A percentile compares a stretch with the other conserved stretches of the same genome.
These are phyloP conservation scores for Raphidocelis subcapitata DNA, from an alignment of 139 green algal genomes.

Conservation along the genomic window DNA sequence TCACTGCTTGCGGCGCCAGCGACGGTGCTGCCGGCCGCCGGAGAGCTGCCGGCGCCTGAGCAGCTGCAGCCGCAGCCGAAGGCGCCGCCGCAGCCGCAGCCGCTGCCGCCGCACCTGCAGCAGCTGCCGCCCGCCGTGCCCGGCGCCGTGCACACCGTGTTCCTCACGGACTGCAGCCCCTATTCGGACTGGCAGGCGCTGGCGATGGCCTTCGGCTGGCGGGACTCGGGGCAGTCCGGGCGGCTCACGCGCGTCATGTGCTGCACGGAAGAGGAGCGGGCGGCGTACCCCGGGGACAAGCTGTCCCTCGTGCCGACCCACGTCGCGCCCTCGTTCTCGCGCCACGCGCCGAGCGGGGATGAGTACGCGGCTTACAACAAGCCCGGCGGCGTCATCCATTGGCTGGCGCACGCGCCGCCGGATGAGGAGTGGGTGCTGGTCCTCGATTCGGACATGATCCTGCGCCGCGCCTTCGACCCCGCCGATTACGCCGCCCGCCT, in stretches of 20 bases:
- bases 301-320: conserved; percentile 55
- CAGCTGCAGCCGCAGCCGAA: too few relatives aligned
- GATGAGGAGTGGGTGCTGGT: conserved; percentile 61
- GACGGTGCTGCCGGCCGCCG: too few relatives aligned
- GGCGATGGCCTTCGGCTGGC: conserved; percentile 49
- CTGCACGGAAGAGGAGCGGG: conserved; percentile 63
- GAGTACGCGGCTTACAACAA: conserved; percentile 74
- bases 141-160: conserved; percentile 51
- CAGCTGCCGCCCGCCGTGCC: not conserved
- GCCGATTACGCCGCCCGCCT: conserved; percentile 37
- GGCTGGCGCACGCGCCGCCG: conserved; percentile 47
- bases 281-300: conserved; percentile 33
- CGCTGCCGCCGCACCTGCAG: not conserved
- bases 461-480: conserved; percentile 49
- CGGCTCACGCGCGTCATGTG: conserved; percentile 74
- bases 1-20: too few relatives aligned
- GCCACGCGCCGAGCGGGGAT: conserved; percentile 48
- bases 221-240: conserved; percentile 48
- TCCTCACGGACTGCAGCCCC: conserved; percentile 61
- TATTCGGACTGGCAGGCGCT: conserved; percentile 79
- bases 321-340: conserved; percentile 61
- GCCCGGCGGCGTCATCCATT: conserved; percentile 80
- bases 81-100: not conserved
- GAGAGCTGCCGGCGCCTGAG: too few relatives aligned
- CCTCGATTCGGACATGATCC: conserved; percentile 47